Evolutionary conservation across 768 basidiomycete genomes (phyloP).

Genomic region (Mycena floridula): DNA sequence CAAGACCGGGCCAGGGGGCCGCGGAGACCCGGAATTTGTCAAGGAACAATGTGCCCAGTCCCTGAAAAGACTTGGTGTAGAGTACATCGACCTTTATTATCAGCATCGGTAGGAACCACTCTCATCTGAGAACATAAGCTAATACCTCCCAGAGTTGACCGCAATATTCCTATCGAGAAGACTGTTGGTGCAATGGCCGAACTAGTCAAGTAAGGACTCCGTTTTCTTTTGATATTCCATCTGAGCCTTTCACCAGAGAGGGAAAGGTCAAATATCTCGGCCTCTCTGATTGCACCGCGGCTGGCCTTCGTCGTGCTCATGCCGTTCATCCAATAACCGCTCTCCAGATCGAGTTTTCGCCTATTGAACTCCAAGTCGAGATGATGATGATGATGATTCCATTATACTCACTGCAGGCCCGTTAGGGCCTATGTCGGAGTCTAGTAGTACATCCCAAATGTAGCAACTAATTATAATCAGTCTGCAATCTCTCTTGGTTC

Average conservation of each 20-base stretch:
- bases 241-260: constrained; percentile 19
- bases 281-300: constrained; percentile 40
- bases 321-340: constrained; percentile 40
- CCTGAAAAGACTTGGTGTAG: constrained; percentile 25
- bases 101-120: constrained; percentile 23
- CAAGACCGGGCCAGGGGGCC: constrained; percentile 7
- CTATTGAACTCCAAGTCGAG: constrained; percentile 39
- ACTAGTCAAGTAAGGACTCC: constrained; percentile 27
- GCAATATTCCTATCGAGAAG: constrained; percentile 23
- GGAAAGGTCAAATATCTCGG: constrained; percentile 45
- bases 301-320: constrained; percentile 40
- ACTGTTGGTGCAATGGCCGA: constrained; percentile 30
- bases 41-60: constrained; percentile 26
- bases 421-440: too few species aligned
- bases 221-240: not conserved
- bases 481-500: too few species aligned
- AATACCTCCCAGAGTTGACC: constrained; percentile 10
- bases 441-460: too few species aligned
- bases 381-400: too few species aligned
- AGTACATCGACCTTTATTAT: constrained; percentile 33
- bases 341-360: constrained; percentile 38
- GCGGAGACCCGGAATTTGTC: constrained; percentile 33
- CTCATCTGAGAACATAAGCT: not conserved
- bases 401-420: too few species aligned
- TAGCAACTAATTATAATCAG: too few species aligned